Evolutionary conservation across 2,329 filamentous ascomycete species (phyloP).

Genomic region (Penicillium sp.): DNA sequence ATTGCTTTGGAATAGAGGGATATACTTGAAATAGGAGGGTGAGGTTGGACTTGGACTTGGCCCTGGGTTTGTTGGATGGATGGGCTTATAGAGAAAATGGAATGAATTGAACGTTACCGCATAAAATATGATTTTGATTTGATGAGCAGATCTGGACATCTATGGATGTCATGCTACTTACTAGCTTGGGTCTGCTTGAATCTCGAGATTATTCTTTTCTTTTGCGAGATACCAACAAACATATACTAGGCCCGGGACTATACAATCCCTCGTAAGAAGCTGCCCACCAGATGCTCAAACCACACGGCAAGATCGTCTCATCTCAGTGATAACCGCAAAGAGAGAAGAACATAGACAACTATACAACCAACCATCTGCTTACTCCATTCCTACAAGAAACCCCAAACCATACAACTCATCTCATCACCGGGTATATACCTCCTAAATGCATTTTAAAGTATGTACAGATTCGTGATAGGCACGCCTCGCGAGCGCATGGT

Average conservation of each 20-base stretch:
- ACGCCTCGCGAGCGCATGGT: constrained; percentile 81
- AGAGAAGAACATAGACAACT: background rate
- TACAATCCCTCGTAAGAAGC: background rate
- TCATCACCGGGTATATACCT: constrained; percentile 22
- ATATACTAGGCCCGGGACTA: background rate
- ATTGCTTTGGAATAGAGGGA: constrained; percentile 59
- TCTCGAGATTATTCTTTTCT: no score
- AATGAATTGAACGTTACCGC: background rate
- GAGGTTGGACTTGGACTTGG: background rate
- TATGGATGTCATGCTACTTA: no score
- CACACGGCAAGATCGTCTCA: background rate
- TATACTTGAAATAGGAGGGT: background rate
- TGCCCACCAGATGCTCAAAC: background rate
- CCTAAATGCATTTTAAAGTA: constrained; percentile 54
- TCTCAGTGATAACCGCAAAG: no score
- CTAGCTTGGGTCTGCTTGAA: background rate
- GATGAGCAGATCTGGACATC: background rate
- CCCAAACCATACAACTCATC: background rate
- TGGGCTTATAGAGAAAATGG: background rate
- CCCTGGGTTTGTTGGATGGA: background rate
- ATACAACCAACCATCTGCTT: background rate
- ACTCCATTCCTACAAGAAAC: no score
- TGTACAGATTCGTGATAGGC: constrained; percentile 77
- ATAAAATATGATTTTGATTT: background rate
- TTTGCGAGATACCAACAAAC: background rate